A percentile compares a stretch with the other conserved stretches of the same genome.
Evolutionary conservation across 371 early-diverging fungal genomes (phyloP).

Genomic region (Mortierella sp.): DNA sequence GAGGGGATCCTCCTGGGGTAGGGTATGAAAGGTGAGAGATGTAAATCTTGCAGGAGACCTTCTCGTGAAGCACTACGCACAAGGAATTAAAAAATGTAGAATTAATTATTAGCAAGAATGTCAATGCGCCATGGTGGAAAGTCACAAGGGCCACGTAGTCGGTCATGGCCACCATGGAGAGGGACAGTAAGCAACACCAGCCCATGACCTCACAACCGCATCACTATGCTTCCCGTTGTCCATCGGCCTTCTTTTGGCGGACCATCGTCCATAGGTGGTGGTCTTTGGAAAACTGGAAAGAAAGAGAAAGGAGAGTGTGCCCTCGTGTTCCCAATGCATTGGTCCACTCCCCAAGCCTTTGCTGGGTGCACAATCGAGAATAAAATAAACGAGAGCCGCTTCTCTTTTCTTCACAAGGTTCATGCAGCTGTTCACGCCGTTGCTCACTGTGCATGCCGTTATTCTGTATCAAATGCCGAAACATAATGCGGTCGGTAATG

Average conservation of each 20-base stretch:
- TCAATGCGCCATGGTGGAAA: neutral
- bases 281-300: too few relatives aligned
- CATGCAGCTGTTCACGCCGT: slow-evolving; percentile 4
- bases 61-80: slow-evolving; percentile 76
- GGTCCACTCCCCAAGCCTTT: neutral
- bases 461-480: neutral
- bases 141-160: neutral
- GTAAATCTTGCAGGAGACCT: slow-evolving; percentile 74
- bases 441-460: slow-evolving; percentile 1
- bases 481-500: too few relatives aligned
- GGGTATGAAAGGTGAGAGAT: slow-evolving; percentile 54
- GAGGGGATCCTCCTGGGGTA: slow-evolving; percentile 41
- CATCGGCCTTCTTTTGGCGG: neutral
- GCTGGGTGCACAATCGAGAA: neutral
- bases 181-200: neutral
- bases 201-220: neutral
- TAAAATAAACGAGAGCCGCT: neutral
- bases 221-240: neutral
- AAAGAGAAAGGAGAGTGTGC: neutral
- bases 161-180: neutral
- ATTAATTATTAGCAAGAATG: neutral
- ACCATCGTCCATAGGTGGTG: too few relatives aligned
- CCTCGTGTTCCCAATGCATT: neutral
- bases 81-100: neutral
- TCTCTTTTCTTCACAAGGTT: neutral